Evolutionary conservation across 192 early-diverging fungal genomes (phyloP).

Genomic region (Mortierella claussenii): DNA sequence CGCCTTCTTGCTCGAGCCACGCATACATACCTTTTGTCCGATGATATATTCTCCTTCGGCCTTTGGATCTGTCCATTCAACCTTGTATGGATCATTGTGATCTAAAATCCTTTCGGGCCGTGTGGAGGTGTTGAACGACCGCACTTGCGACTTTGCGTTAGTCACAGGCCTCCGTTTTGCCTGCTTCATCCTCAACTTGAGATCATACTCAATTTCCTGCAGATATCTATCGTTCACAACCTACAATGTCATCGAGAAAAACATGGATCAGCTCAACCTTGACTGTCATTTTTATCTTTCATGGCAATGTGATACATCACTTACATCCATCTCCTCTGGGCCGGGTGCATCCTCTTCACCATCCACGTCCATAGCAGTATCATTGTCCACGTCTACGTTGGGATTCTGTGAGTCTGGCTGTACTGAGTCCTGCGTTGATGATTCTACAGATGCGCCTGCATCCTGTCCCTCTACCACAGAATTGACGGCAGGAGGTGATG

Average conservation of each 20-base stretch:
- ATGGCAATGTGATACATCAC: neutral
- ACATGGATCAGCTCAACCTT: neutral
- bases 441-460: neutral
- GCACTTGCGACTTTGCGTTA: conserved; percentile 79
- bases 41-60: conserved; percentile 61
- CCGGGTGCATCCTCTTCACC: conserved; percentile 22
- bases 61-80: conserved; percentile 80
- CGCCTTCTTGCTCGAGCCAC: too few species aligned
- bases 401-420: neutral
- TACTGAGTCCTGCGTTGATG: neutral
- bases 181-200: conserved; percentile 82
- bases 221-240: conserved; percentile 47
- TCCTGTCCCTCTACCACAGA: neutral
- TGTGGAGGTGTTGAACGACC: conserved; percentile 76
- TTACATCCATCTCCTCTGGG: conserved; percentile 13
- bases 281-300: neutral
- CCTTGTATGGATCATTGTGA: conserved; percentile 92
- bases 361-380: conserved; percentile 38
- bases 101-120: conserved; percentile 77
- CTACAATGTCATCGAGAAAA: neutral
- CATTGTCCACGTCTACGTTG: conserved; percentile 17
- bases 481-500: too few species aligned
- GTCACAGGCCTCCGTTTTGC: conserved; percentile 82
- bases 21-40: conserved; percentile 78
- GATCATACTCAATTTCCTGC: conserved; percentile 69